Evolutionary conservation across 306 rosid species (phyloP).

Genomic region (Prosopis cineraria): DNA sequence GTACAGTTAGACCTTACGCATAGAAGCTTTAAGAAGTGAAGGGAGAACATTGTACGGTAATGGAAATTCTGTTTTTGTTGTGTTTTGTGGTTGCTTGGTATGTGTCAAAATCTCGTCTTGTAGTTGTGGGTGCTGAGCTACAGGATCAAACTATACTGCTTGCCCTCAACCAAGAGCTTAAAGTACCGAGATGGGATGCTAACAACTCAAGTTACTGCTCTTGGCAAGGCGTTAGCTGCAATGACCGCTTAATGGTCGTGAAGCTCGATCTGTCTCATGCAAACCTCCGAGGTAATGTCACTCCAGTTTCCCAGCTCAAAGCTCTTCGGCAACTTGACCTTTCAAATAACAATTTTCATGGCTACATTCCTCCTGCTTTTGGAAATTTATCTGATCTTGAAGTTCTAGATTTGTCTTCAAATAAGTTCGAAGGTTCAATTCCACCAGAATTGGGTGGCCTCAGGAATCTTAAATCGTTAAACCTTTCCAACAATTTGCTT

Average conservation of each 20-base stretch:
- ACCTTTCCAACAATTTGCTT: constrained; percentile 79
- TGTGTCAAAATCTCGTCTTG: constrained; percentile 47
- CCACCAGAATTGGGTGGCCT: constrained; percentile 80
- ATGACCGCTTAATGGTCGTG: constrained; percentile 69
- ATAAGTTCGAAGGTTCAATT: constrained; percentile 77
- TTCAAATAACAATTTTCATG: constrained; percentile 77
- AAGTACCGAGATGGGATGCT: constrained; percentile 78
- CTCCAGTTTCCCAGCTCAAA: constrained; percentile 77
- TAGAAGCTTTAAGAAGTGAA: constrained; percentile 22
- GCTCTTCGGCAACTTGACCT: constrained; percentile 88
- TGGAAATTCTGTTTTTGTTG: constrained; percentile 52
- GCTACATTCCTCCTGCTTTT: constrained; percentile 69
- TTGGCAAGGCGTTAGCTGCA: constrained; percentile 85
- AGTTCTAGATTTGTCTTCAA: constrained; percentile 81
- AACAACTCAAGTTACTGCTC: constrained; percentile 71
- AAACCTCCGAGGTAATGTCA: constrained; percentile 81
- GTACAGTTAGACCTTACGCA: constrained; percentile 27
- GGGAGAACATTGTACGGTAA: constrained; percentile 36
- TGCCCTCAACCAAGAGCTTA: constrained; percentile 78
- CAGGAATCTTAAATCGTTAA: constrained; percentile 73
- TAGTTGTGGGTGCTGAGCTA: constrained; percentile 57
- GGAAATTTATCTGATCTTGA: constrained; percentile 78
- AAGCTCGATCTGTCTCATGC: constrained; percentile 76
- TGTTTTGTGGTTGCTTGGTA: constrained; percentile 58
- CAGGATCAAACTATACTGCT: constrained; percentile 61